These are phyloP conservation scores for Hirschfeldia incana DNA, from an alignment of 345 rosid species.

Conservation along the genomic window DNA sequence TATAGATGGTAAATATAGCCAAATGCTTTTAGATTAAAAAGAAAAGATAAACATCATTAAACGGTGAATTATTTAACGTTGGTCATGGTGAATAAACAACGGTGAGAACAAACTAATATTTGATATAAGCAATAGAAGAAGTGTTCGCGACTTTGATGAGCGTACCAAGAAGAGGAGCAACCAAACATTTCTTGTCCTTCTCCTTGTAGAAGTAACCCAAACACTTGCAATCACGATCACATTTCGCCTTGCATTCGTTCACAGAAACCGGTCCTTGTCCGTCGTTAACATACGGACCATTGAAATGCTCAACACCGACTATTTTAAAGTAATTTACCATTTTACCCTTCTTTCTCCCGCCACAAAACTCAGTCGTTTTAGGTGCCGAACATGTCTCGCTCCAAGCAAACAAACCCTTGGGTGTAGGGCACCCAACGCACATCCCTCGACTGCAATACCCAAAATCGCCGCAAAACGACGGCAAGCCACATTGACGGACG, in stretches of 20 bases:
- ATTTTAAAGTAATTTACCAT: constrained; percentile 35
- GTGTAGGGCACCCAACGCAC: constrained; percentile 38
- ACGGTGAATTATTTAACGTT: not conserved
- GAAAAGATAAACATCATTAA: not conserved
- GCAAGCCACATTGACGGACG: constrained; percentile 38
- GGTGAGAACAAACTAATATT: constrained; percentile 11
- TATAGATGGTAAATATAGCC: not conserved
- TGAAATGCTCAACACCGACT: constrained; percentile 55
- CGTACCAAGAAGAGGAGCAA: constrained; percentile 35
- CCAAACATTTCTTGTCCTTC: constrained; percentile 48
- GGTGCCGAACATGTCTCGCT: constrained; percentile 41
- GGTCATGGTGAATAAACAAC: not conserved
- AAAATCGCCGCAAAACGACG: constrained; percentile 42
- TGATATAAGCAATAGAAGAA: constrained; percentile 38
- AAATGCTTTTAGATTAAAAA: not conserved
- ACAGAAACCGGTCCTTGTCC: constrained; percentile 48
- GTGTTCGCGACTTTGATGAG: constrained; percentile 33
- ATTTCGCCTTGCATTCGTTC: constrained; percentile 46
- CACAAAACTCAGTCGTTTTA: constrained; percentile 27
- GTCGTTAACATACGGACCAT: constrained; percentile 37
- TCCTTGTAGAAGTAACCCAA: constrained; percentile 58
- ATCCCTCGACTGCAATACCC: constrained; percentile 37
- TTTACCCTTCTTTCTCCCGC: constrained; percentile 6
- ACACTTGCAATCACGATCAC: constrained; percentile 58
- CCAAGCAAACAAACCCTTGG: constrained; percentile 45